phyloP scores from a whole-genome alignment of 2,329 filamentous ascomycete species.

The Samsoniella hepiali region DNA sequence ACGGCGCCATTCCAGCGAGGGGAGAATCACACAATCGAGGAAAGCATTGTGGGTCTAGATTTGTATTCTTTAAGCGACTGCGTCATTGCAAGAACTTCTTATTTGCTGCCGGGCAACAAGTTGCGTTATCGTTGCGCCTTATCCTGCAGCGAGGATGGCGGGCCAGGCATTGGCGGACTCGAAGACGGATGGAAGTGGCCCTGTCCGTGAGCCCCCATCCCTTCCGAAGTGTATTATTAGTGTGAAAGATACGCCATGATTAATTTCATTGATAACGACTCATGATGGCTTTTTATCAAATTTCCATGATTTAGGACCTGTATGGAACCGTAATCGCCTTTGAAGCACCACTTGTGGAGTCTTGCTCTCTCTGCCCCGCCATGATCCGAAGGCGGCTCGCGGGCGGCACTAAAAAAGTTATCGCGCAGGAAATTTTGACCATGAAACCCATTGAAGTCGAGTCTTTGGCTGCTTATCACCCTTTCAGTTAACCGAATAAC shows the following conservation, averaged over 20 bases:
- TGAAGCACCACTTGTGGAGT: slow-evolving; percentile 5
- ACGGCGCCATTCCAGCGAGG: not conserved
- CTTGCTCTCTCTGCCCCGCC: slow-evolving; percentile 4
- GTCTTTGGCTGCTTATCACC: not conserved
- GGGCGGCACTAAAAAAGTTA: slow-evolving; percentile 9
- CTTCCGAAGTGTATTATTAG: not conserved
- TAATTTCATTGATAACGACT: not conserved
- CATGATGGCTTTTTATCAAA: not conserved
- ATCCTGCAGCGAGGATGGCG: slow-evolving; percentile 12
- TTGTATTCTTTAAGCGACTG: slow-evolving; percentile 10
- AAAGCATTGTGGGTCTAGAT: not conserved
- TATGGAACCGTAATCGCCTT: not conserved
- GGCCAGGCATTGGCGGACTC: slow-evolving; percentile 3
- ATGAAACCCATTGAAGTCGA: not conserved
- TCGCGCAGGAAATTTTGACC: not conserved
- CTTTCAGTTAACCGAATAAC: not conserved
- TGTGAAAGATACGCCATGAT: not conserved
- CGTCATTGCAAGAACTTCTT: slow-evolving; percentile 10
- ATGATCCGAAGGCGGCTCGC: slow-evolving; percentile 9
- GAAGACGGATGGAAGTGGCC: slow-evolving; percentile 18
- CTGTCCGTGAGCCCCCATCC: not conserved
- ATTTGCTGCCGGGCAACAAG: not conserved
- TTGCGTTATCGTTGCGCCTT: slow-evolving; percentile 8
- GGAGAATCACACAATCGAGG: not conserved
- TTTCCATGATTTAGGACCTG: not conserved